A percentile compares a stretch with the other conserved stretches of the same genome.
phyloP scores from a whole-genome alignment of 1,284 basidiomycete genomes.

The Heterobasidion occidentale region DNA sequence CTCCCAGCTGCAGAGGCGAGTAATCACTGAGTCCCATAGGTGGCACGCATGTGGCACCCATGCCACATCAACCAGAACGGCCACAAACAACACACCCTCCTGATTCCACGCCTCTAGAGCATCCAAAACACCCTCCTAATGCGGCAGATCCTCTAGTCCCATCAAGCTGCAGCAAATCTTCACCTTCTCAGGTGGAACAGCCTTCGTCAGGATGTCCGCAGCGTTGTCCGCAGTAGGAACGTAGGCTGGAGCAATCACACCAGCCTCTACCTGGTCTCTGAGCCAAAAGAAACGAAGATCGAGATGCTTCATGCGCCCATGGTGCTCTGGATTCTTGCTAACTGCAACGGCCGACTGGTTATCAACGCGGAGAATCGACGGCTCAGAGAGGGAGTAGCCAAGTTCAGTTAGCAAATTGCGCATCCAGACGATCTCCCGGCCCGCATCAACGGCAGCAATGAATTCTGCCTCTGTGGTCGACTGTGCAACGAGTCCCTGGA shows the following conservation, averaged over 20 bases:
- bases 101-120: no score
- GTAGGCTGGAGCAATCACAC: conserved; percentile 12
- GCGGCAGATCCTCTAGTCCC: neutral
- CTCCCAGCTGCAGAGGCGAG: no score
- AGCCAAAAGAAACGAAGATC: conserved; percentile 26
- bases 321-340: conserved; percentile 18
- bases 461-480: conserved; percentile 19
- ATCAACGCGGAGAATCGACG: conserved; percentile 20
- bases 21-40: no score
- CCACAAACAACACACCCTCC: no score
- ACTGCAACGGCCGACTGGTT: conserved; percentile 24
- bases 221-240: conserved; percentile 14
- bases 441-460: conserved; percentile 18
- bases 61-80: no score
- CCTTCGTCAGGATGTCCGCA: conserved; percentile 25
- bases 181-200: conserved; percentile 10
- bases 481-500: conserved; percentile 7
- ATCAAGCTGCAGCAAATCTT: neutral
- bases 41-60: no score
- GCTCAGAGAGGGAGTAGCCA: neutral
- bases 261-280: conserved; percentile 17
- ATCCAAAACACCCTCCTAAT: no score
- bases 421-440: conserved; percentile 21
- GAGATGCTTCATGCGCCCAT: conserved; percentile 28
- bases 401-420: conserved; percentile 17